A percentile compares a stretch with the other conserved stretches of the same genome.
Conservation (phyloP, 2,329 filamentous ascomycete species). For the Claviceps sp. region DNA sequence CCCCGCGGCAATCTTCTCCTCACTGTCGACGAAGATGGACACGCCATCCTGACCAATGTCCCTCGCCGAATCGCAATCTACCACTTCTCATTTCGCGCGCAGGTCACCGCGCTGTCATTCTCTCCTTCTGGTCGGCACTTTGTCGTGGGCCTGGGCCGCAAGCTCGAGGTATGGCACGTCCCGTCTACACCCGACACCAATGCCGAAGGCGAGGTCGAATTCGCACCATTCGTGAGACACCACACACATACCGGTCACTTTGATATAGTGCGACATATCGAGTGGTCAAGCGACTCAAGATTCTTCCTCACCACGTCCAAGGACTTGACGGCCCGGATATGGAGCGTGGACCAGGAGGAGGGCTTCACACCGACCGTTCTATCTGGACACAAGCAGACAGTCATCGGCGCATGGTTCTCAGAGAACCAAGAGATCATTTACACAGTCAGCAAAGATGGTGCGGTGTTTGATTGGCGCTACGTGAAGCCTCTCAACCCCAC, state of each 20-base stretch:
- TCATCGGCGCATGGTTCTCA: slow-evolving; percentile 95
- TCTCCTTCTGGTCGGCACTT: slow-evolving; percentile 86
- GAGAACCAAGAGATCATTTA: slow-evolving; percentile 91
- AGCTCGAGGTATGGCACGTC: slow-evolving; percentile 91
- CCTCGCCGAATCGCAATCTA: slow-evolving; percentile 76
- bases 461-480: slow-evolving; percentile 89
- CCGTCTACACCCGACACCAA: slow-evolving; percentile 77
- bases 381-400: slow-evolving; percentile 78
- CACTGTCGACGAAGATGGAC: slow-evolving; percentile 86
- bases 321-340: slow-evolving; percentile 86
- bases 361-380: slow-evolving; percentile 83
- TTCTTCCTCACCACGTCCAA: slow-evolving; percentile 91
- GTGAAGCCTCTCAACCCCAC: slow-evolving; percentile 44
- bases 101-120: slow-evolving; percentile 74
- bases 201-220: slow-evolving; percentile 72
- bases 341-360: slow-evolving; percentile 79
- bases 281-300: slow-evolving; percentile 92
- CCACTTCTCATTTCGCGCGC: slow-evolving; percentile 86
- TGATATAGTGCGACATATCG: slow-evolving; percentile 70
- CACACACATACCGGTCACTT: slow-evolving; percentile 80
- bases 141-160: slow-evolving; percentile 72
- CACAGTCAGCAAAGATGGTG: slow-evolving; percentile 94
- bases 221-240: slow-evolving; percentile 86
- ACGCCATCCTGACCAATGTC: slow-evolving; percentile 85
- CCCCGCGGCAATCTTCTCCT: slow-evolving; percentile 86